Base-by-base conservation (phyloP, 2,329 filamentous ascomycete species). In the Sporothrix phasma region DNA sequence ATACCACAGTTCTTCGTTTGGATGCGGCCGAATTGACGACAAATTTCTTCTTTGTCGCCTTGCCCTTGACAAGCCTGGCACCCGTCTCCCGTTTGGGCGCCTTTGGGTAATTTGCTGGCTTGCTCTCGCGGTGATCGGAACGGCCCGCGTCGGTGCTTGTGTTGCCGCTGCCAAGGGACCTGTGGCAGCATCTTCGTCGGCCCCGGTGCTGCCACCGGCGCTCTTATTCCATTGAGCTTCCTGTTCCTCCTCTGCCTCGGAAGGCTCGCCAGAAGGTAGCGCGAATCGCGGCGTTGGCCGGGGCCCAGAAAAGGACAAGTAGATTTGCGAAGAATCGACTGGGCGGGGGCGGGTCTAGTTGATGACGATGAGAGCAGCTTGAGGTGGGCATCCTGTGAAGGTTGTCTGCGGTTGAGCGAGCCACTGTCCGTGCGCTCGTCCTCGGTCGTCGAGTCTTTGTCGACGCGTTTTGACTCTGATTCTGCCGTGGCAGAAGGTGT, bases 281-380 rank as follows among this genome's bases (percentile, higher is more conserved):
- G 80, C 78, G 68, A 86, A 86, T n/a, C 83, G 80, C 62, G 84
- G 83, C 8, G 82, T 85, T n/a, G 82, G 83, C 22, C 81, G 78
- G 13, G 81, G 79, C 5, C 81, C 81, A 17, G 77, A 79, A 22
- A 64, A 29, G 2, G 63, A 67, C 11, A 64, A 61, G 69, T 81
- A 51, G 78, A 74, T 72, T 86, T 86, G 71, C 85, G 86, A 65
- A 86, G 70, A 62, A 86, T 87, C 0, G 84, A 83, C 68, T 84
- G 82, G 3, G 78, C 71, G 41, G 78, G 80, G 4, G 79, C 77
- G 7, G 79, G 76, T 64, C 78, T 78, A 15, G 77, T 75, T 10
- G 80, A 79, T 11, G 79, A 79, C 15, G 76, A 73, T 24, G 72
- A 71, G 8, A 71, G 66, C 41, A 68, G 65, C 53, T 70, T 72